Evolutionary conservation across 768 basidiomycete species (phyloP).

Genomic region (Lactarius psammicola): DNA sequence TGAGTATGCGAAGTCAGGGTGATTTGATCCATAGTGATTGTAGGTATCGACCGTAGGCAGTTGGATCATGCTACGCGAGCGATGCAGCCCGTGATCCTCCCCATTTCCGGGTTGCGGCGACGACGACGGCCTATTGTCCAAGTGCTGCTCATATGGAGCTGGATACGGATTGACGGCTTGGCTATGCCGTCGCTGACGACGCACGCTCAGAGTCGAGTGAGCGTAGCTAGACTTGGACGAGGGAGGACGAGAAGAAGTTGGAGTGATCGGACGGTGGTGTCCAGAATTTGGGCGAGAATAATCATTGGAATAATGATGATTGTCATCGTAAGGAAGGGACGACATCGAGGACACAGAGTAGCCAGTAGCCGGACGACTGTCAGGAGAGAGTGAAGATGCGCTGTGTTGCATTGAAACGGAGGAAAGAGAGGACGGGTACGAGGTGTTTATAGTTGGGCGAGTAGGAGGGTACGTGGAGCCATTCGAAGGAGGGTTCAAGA

Average conservation of each 20-base stretch:
- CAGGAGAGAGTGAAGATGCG: slow-evolving; percentile 72
- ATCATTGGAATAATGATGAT: slow-evolving; percentile 43
- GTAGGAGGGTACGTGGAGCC: slow-evolving; percentile 47
- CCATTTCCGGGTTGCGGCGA: slow-evolving; percentile 32
- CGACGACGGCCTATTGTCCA: slow-evolving; percentile 29
- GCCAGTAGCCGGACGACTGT: slow-evolving; percentile 81
- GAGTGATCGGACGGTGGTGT: slow-evolving; percentile 63
- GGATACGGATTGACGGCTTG: slow-evolving; percentile 89
- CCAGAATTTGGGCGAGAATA: slow-evolving; percentile 74
- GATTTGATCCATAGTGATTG: slow-evolving; percentile 27
- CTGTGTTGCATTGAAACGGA: slow-evolving; percentile 53
- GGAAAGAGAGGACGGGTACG: slow-evolving; percentile 48
- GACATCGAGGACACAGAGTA: slow-evolving; percentile 85
- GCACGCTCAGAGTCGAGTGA: slow-evolving; percentile 59
- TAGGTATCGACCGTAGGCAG: slow-evolving; percentile 62
- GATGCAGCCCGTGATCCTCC: slow-evolving; percentile 57
- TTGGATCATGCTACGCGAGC: slow-evolving; percentile 83
- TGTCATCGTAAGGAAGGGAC: slow-evolving; percentile 55
- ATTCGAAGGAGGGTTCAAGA: slow-evolving; percentile 63
- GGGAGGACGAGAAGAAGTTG: slow-evolving; percentile 63
- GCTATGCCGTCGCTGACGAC: slow-evolving; percentile 74
- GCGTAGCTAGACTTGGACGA: slow-evolving; percentile 61
- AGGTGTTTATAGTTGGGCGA: slow-evolving; percentile 67
- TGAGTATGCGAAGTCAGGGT: slow-evolving; percentile 81
- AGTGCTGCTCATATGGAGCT: slow-evolving; percentile 63